A percentile compares a stretch with the other conserved stretches of the same genome.
Conservation (phyloP, 179 eudicot species). For the Carnegiea gigantea region DNA sequence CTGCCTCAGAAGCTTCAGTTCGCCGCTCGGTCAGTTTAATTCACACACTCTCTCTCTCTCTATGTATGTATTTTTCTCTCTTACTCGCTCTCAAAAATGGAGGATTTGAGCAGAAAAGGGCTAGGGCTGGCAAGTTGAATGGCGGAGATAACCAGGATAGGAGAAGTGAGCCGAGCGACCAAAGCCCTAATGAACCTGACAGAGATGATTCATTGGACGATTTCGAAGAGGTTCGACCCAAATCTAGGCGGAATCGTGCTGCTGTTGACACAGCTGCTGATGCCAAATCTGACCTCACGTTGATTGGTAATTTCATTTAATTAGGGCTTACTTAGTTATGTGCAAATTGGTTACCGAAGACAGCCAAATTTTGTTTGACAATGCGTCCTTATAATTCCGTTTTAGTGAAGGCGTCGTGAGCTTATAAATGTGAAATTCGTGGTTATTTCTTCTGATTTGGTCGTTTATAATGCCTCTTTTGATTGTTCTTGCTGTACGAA, state of each 20-base stretch:
- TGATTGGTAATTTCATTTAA: constrained; percentile 53
- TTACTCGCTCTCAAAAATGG: not conserved
- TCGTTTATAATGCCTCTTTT: not conserved
- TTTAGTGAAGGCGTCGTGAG: not conserved
- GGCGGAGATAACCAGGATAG: constrained; percentile 12
- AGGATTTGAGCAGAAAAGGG: constrained; percentile 48
- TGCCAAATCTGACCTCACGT: constrained; percentile 28
- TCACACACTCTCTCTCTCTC: not conserved
- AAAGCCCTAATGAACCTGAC: constrained; percentile 39
- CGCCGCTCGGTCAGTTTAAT: constrained; percentile 55
- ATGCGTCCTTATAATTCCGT: not conserved
- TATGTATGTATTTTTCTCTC: not conserved
- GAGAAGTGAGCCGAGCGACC: constrained; percentile 32
- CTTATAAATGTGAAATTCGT: not conserved
- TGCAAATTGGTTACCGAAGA: not conserved
- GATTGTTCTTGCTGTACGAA: not conserved
- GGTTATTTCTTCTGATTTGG: not conserved
- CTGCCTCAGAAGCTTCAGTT: constrained; percentile 43
- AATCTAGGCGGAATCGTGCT: constrained; percentile 52
- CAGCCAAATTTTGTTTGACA: not conserved
- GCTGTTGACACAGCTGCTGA: constrained; percentile 32
- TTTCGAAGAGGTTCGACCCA: constrained; percentile 63
- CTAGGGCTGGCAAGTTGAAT: constrained; percentile 40
- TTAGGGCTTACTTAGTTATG: constrained; percentile 5
- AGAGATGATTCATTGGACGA: constrained; percentile 61